Evolutionary conservation across 2,329 filamentous ascomycete species (phyloP), one percentile per base, ranked within the genome.

Genomic region (Massarina eburnea): DNA sequence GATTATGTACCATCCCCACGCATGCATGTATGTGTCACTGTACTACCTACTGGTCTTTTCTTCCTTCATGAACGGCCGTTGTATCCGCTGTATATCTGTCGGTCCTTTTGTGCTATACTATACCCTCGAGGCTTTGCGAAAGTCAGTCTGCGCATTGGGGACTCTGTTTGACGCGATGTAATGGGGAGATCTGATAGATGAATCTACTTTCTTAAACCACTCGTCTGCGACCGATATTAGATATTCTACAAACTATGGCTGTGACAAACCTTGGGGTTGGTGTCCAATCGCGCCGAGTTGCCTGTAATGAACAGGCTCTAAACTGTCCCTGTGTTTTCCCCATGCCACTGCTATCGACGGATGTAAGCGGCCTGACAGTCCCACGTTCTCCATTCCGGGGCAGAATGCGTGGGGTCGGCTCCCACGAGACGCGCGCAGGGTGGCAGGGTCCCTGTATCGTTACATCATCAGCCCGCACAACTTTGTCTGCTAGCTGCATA

Each of bases 41-140:
- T 20, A 12, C 34, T 30, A 14, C 27, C 27, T 30, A 19, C 33
- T 19, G 17, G 10, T 35, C 4, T 18, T 35, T 35, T 18, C 19
- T 39, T 24, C 6, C 17, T 5, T 29, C 12, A 40, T 36, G 26
- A 49, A 39, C 47, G 47, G 47, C 47, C 47, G 12, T 32, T 49
- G 47, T 49, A 49, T 38, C 27, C 6, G n/a, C 6, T 14, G 24
- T 26, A 6, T 10, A 10, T 26, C 10, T 26, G 24, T 26, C 24
- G 6, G 10, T 10, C 24, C 10, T 26, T 26, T 6, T 10, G 6
- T 26, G 6, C 7, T 36, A 20, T 40, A 10, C 21, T 30, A 30
- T 30, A 30, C 27, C 27, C 27, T 14, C 27, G 6, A 30, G 27
- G 4, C 27, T 30, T 8, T 30, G 27, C 27, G 12, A 12, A 7